These are phyloP conservation scores for Fusarium heterosporum DNA, from an alignment of 2,329 filamentous ascomycete genomes.

Conservation along the genomic window DNA sequence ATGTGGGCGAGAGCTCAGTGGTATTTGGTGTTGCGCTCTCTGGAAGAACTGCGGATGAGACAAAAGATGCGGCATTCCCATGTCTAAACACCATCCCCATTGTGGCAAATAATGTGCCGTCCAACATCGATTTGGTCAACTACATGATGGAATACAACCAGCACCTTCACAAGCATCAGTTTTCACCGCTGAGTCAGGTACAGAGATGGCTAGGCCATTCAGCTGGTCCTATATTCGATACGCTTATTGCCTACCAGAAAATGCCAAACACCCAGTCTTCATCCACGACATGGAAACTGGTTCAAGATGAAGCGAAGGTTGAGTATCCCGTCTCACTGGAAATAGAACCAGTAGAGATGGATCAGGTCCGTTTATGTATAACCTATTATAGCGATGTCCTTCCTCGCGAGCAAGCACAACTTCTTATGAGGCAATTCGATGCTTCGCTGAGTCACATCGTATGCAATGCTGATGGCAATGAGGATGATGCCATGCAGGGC, in stretches of 20 bases:
- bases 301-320: slow-evolving; percentile 74
- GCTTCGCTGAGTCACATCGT: slow-evolving; percentile 71
- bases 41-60: slow-evolving; percentile 73
- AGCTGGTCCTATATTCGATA: slow-evolving; percentile 80
- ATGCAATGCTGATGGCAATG: slow-evolving; percentile 56
- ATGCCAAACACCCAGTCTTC: slow-evolving; percentile 47
- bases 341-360: slow-evolving; percentile 67
- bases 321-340: slow-evolving; percentile 88
- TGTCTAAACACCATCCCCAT: slow-evolving; percentile 86
- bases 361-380: slow-evolving; percentile 69
- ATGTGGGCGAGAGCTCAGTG: slow-evolving; percentile 78
- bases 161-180: slow-evolving; percentile 75
- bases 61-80: slow-evolving; percentile 74
- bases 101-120: slow-evolving; percentile 64
- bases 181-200: slow-evolving; percentile 76
- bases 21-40: slow-evolving; percentile 86
- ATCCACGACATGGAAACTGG: slow-evolving; percentile 65
- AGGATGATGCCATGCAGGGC: slow-evolving; percentile 53
- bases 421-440: slow-evolving; percentile 80
- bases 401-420: slow-evolving; percentile 72
- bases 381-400: slow-evolving; percentile 74
- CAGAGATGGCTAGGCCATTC: slow-evolving; percentile 77
- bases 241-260: slow-evolving; percentile 86
- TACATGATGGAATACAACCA: slow-evolving; percentile 75
- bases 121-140: slow-evolving; percentile 68